Percentiles rank a stretch among this genome's conserved stretches.
Evolutionary conservation across 106 monocot genomes (phyloP).

Genomic region (Amphibolis antarctica): DNA sequence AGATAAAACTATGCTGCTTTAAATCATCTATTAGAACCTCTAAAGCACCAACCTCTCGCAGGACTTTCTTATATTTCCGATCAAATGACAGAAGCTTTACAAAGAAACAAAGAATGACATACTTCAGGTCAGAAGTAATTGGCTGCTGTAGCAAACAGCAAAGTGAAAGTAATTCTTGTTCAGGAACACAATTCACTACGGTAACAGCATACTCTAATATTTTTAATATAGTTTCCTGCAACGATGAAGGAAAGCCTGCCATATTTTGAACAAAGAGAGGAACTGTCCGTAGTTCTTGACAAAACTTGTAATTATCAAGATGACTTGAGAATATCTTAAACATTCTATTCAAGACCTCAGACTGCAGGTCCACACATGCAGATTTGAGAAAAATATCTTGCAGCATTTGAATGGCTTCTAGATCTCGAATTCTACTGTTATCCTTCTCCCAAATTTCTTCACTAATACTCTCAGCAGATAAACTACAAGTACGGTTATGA

Average conservation of each 20-base stretch:
- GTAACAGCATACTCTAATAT: slow-evolving; percentile 98
- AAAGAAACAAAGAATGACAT: slow-evolving; percentile 87
- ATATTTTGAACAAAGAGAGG: slow-evolving; percentile 93
- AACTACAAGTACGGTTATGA: slow-evolving; percentile 53
- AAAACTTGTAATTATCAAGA: slow-evolving; percentile 89
- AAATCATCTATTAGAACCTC: slow-evolving; percentile 89
- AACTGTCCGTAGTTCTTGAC: slow-evolving; percentile 78
- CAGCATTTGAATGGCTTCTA: slow-evolving; percentile 97
- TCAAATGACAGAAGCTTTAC: slow-evolving; percentile 96
- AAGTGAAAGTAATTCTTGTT: slow-evolving; percentile 93
- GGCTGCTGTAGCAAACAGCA: slow-evolving; percentile 96
- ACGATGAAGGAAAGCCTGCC: slow-evolving; percentile 70
- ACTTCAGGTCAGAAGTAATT: slow-evolving; percentile 53
- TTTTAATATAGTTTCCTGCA: slow-evolving; percentile 92
- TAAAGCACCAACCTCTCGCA: slow-evolving; percentile 91
- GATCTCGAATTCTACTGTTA: slow-evolving; percentile 68
- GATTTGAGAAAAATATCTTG: slow-evolving; percentile 99
- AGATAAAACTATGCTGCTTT: slow-evolving; percentile 65
- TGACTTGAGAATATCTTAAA: slow-evolving; percentile 97
- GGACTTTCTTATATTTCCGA: slow-evolving; percentile 84
- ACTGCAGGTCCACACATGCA: slow-evolving; percentile 73
- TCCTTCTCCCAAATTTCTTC: slow-evolving; percentile 67
- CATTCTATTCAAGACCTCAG: slow-evolving; percentile 94
- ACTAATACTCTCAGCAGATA: slow-evolving; percentile 48
- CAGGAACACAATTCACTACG: slow-evolving; percentile 93